Conservation (phyloP, 345 rosid species). For the Turritis glabra region DNA sequence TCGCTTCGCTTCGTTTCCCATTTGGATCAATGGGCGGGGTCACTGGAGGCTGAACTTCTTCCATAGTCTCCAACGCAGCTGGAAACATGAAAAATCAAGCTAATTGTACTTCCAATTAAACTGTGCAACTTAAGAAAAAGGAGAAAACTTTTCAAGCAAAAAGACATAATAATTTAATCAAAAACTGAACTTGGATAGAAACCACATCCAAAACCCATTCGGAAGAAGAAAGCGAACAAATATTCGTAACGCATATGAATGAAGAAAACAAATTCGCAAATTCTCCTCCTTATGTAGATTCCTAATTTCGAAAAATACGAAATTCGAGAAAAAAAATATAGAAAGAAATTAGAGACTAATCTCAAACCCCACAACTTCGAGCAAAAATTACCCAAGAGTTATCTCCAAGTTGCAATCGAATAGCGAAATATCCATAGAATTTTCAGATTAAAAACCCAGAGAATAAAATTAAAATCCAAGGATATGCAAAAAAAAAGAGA, state of each 20-base stretch:
- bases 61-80: conserved; percentile 36
- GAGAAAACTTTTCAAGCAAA: not conserved
- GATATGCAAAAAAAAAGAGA: not conserved
- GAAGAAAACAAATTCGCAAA: not conserved
- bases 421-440: not conserved
- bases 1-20: conserved; percentile 33
- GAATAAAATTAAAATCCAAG: not conserved
- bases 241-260: not conserved
- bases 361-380: not conserved
- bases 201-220: not conserved
- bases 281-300: no score
- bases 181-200: not conserved
- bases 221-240: not conserved
- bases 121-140: not conserved
- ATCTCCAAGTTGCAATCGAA: conserved; percentile 14
- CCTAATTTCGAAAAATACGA: not conserved
- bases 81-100: conserved; percentile 5
- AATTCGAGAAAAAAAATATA: not conserved
- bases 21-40: conserved; percentile 40
- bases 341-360: not conserved
- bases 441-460: not conserved
- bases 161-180: not conserved
- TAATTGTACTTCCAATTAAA: not conserved
- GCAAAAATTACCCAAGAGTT: conserved; percentile 2
- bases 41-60: conserved; percentile 44